Conservation (phyloP, 495 filamentous ascomycete genomes). For the Echria macrotheca region DNA sequence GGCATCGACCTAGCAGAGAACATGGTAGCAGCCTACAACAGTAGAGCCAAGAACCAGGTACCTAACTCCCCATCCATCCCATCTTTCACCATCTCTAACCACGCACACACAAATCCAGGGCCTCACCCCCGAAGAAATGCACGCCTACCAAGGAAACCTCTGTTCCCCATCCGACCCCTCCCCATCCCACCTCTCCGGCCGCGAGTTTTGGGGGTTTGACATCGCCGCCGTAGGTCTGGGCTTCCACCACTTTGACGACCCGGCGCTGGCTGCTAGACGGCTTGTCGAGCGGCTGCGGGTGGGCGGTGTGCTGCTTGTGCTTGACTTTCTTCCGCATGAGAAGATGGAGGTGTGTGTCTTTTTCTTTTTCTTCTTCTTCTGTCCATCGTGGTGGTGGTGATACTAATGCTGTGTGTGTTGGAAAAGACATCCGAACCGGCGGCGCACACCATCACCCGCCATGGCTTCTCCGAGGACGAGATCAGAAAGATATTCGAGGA, state of each 20-base stretch:
- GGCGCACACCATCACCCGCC: constrained; percentile 45
- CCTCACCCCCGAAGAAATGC: constrained; percentile 44
- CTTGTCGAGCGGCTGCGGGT: constrained; percentile 55
- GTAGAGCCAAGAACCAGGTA: constrained; percentile 39
- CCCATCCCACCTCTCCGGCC: constrained; percentile 34
- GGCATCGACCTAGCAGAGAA: constrained; percentile 65
- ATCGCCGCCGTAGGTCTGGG: constrained; percentile 59
- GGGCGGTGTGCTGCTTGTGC: constrained; percentile 58
- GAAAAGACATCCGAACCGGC: too few species aligned
- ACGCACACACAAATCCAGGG: constrained; percentile 30
- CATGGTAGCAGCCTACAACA: constrained; percentile 59
- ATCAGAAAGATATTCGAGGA: constrained; percentile 48
- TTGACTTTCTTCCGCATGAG: constrained; percentile 55
- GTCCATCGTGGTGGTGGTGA: too few species aligned
- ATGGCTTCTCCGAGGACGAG: constrained; percentile 51
- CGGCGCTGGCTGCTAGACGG: constrained; percentile 47
- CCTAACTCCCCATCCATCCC: neutral
- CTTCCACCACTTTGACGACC: constrained; percentile 69
- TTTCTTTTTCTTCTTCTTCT: too few species aligned
- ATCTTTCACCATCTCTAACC: neutral
- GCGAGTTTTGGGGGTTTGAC: constrained; percentile 57
- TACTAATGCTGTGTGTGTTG: too few species aligned
- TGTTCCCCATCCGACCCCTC: constrained; percentile 33
- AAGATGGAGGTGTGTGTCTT: constrained; percentile 25
- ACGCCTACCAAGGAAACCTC: constrained; percentile 57